Evolutionary conservation across 1,284 basidiomycete genomes (phyloP), one percentile per base, ranked within the genome.

Genomic region (Schizopora paradoxa): DNA sequence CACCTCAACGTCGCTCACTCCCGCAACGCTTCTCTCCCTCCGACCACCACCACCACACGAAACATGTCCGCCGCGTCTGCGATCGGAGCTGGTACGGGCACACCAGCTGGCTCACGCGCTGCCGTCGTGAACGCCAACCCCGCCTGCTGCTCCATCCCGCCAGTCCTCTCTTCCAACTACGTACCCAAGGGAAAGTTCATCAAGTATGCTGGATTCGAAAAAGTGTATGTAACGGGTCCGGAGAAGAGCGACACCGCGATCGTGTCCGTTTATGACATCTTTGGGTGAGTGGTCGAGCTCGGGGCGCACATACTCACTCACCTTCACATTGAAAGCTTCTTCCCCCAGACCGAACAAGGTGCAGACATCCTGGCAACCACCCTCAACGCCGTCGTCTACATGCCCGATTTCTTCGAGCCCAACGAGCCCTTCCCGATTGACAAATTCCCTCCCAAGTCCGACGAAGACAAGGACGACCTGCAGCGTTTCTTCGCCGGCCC

Each of bases 341-440:
- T 25, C 42, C 74, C 75, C 5, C 74, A 78, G 59, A 79, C 77
- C 5, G 73, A 76, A 56, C 77, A 79, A 52, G 78, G 77, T 34
- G 77, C 76, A 26, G 81, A 84, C 58, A 73, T 81, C 41, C 67
- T 84, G 45, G 77, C 79, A 0, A 62, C 67, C 11, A 59, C 69
- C 11, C 59, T 78, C 23, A 68, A 73, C 16, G 71, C 70, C 4
- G 69, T 69, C 21, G 74, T 83, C 13, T 69, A 79, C 54, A 77
- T 83, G 74, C 80, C 80, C 23, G 78, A 82, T 61, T 80, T 82
- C 60, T 79, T 82, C 60, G 72, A 74, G 53, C 74, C 74, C 13
- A 59, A 69, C 45, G 62, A 62, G 43, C 69, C 78, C 0, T 79
- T 73, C 62, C 69, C 75, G 1, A 53, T 65, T 22, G 68, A 70